These are phyloP conservation scores for Populus deltoides DNA, from an alignment of 345 rosid genomes.

Conservation along the genomic window DNA sequence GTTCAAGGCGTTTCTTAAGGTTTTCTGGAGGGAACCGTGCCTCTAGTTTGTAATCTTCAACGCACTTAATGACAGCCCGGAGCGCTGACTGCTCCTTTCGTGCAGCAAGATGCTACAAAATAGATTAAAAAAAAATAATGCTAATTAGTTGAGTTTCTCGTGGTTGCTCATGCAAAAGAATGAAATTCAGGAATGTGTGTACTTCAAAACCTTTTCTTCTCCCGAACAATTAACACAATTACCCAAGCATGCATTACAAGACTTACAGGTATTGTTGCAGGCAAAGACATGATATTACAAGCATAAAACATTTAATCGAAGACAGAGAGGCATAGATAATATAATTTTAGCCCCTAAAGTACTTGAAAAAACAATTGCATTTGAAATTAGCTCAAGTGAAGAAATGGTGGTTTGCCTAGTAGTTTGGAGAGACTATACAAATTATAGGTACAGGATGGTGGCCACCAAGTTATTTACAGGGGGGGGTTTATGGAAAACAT, in stretches of 20 bases:
- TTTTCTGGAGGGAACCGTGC: constrained; percentile 82
- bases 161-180: neutral
- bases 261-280: too few relatives aligned
- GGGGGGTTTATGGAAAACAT: too few relatives aligned
- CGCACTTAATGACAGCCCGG: constrained; percentile 84
- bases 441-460: too few relatives aligned
- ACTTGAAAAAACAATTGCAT: neutral
- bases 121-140: neutral
- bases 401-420: too few relatives aligned
- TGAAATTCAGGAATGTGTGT: neutral
- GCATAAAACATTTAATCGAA: too few relatives aligned
- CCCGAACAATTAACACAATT: neutral
- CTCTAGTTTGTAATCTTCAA: constrained; percentile 93
- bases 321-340: too few relatives aligned
- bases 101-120: constrained; percentile 65
- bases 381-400: too few relatives aligned
- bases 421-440: too few relatives aligned
- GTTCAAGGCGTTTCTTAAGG: constrained; percentile 94
- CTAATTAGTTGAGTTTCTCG: neutral
- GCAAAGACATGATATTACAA: too few relatives aligned
- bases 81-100: constrained; percentile 97
- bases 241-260: neutral
- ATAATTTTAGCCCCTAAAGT: too few relatives aligned
- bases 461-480: too few relatives aligned
- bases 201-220: neutral